A percentile compares a stretch with the other conserved stretches of the same genome.
phyloP scores from a whole-genome alignment of 1,284 basidiomycete genomes.

The Athelia psychrophila region DNA sequence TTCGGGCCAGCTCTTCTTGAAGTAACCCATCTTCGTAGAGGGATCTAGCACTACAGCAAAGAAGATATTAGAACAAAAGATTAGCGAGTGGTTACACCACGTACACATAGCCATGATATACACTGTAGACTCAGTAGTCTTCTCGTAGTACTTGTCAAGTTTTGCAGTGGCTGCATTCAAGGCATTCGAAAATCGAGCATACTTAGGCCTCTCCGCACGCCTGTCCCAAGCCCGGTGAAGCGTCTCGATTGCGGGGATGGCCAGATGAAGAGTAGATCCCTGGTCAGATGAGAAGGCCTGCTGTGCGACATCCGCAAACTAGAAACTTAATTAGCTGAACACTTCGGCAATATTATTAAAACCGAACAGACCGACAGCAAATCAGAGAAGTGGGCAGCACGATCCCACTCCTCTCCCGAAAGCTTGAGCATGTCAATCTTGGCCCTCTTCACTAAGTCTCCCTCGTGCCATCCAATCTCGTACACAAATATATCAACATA shows the following conservation, averaged over 20 bases:
- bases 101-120: background rate
- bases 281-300: conserved; percentile 37
- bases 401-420: conserved; percentile 27
- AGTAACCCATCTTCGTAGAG: background rate
- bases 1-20: background rate
- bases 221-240: conserved; percentile 28
- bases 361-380: conserved; percentile 26
- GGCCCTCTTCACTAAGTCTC: conserved; percentile 16
- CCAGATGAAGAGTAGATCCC: conserved; percentile 24
- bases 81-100: background rate
- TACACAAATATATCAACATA: conserved; percentile 27
- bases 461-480: conserved; percentile 23
- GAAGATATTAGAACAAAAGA: background rate
- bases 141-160: background rate
- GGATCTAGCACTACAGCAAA: background rate
- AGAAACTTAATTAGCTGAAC: background rate
- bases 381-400: conserved; percentile 20
- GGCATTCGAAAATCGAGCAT: conserved; percentile 6
- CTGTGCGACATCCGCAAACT: conserved; percentile 34
- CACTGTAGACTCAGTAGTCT: background rate
- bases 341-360: background rate
- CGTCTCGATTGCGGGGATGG: conserved; percentile 30
- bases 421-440: conserved; percentile 28
- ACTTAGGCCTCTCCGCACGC: conserved; percentile 13
- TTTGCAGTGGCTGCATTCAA: background rate